These are phyloP conservation scores for Hordeum vulgare DNA, from an alignment of 176 grass and related monocot species.

Conservation along the genomic window DNA sequence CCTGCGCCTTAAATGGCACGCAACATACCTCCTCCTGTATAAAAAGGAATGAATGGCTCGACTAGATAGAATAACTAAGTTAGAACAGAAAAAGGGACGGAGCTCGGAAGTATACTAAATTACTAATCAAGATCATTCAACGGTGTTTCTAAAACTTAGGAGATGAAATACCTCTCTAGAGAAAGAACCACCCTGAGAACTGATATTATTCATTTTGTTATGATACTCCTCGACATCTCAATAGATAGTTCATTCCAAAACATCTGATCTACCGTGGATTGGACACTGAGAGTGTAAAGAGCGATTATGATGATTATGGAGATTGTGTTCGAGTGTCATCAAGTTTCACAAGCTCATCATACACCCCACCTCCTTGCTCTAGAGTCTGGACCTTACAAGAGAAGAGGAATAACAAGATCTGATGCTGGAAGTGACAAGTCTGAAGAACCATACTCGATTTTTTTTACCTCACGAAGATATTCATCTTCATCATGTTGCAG, in stretches of 20 bases:
- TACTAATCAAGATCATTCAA: not conserved
- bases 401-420: slow-evolving; percentile 64
- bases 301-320: slow-evolving; percentile 21
- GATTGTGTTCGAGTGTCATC: slow-evolving; percentile 14
- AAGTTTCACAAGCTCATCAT: too few species aligned
- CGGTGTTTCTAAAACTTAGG: not conserved
- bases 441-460: slow-evolving; percentile 65
- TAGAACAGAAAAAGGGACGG: too few species aligned
- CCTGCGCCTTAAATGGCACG: slow-evolving; percentile 8
- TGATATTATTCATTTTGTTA: not conserved
- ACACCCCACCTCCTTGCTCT: slow-evolving; percentile 54
- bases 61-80: slow-evolving; percentile 30
- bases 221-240: not conserved
- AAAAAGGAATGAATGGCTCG: too few species aligned
- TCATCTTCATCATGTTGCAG: too few species aligned
- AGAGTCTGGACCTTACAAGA: too few species aligned
- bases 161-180: not conserved
- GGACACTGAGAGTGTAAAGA: slow-evolving; percentile 19
- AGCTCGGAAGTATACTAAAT: too few species aligned
- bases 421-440: slow-evolving; percentile 22
- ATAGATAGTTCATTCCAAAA: not conserved
- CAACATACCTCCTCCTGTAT: slow-evolving; percentile 10
- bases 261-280: not conserved
- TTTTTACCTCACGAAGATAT: too few species aligned
- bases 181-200: not conserved